Base-by-base conservation (phyloP, 352 stramenopile genomes). In the Phytophthora pseudosyringae region DNA sequence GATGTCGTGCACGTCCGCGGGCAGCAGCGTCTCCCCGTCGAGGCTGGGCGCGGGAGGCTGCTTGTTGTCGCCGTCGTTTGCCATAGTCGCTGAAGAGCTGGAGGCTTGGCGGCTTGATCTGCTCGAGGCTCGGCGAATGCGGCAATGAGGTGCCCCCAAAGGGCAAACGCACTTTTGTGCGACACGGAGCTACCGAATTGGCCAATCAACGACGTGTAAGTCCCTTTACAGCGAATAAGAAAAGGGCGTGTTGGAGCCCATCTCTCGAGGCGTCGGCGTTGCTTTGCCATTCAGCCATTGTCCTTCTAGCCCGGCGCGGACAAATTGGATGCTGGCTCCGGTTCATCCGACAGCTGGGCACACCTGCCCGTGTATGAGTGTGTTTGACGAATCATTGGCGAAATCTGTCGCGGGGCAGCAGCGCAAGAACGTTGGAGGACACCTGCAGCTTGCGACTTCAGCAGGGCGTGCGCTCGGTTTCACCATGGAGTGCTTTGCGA, bases 1-100 rank as follows among this genome's bases (percentile, higher is more conserved):
- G 26, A 88, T 85, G 50, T 84, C 74, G 41, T 88, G 78, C 13
- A 86, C 65, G 48, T 83, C 74, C 2, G 65, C 66, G 18, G 71
- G 73, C 9, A 75, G 57, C 36, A 80, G 45, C 33, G 56, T 15
- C 59, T 76, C 63, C 36, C 44, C 59, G 4, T 74, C 65, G 33
- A 47, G 25, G 16, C 26, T 38, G 4, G 60, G 32, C 6, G 13
- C 47, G 12, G 50, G 46, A 29, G 40, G 40, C 32, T 62, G 45
- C 40, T 69, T 59, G 18, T 18, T 64, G 44, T 50, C 40, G 15
- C 21, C 31, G 16, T 35, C 21, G 29, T 33, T 49, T 8, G 47
- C 60, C 66, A 74, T 62, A 41, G 7, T 47, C 8, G 7, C 4
- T 36, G 18, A n/a, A n/a, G 26, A 51, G 35, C 21, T 21, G 21